phyloP scores from a whole-genome alignment of 306 rosid genomes.

The Bauhinia variegata region DNA sequence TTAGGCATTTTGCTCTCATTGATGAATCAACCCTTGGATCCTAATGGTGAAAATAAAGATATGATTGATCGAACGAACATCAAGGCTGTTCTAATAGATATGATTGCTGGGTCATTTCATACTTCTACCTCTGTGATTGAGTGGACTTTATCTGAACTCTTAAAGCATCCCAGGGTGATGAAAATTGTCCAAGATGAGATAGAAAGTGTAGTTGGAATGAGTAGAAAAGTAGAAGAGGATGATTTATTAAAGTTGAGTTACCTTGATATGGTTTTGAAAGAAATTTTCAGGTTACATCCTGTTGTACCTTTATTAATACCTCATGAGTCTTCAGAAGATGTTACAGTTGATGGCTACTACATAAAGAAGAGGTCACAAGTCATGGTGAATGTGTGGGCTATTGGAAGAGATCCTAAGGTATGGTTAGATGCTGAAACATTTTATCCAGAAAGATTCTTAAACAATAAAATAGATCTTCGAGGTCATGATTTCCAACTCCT shows the following conservation, averaged over 20 bases:
- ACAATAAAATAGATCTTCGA: constrained; percentile 23
- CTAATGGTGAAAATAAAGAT: constrained; percentile 30
- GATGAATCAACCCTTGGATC: constrained; percentile 37
- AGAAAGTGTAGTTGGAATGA: constrained; percentile 33
- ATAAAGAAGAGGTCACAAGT: constrained; percentile 39
- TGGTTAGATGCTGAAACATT: constrained; percentile 45
- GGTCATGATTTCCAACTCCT: constrained; percentile 44
- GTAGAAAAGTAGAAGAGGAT: constrained; percentile 41
- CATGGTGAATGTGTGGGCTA: constrained; percentile 43
- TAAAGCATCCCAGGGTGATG: constrained; percentile 49
- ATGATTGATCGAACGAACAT: constrained; percentile 37
- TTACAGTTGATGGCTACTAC: constrained; percentile 39
- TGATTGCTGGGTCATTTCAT: constrained; percentile 37
- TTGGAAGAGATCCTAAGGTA: constrained; percentile 43
- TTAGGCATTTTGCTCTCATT: constrained; percentile 36
- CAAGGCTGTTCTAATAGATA: constrained; percentile 43
- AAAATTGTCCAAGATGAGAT: constrained; percentile 50
- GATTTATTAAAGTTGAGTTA: constrained; percentile 40
- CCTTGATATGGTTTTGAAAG: constrained; percentile 50
- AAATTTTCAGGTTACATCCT: constrained; percentile 44
- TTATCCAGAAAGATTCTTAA: constrained; percentile 45
- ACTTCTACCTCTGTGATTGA: constrained; percentile 20
- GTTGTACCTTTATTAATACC: constrained; percentile 37
- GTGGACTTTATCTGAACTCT: constrained; percentile 55
- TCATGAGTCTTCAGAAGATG: constrained; percentile 38